Conservation (phyloP, 2,329 filamentous ascomycete species). For the Magnaporthiopsis poae region DNA sequence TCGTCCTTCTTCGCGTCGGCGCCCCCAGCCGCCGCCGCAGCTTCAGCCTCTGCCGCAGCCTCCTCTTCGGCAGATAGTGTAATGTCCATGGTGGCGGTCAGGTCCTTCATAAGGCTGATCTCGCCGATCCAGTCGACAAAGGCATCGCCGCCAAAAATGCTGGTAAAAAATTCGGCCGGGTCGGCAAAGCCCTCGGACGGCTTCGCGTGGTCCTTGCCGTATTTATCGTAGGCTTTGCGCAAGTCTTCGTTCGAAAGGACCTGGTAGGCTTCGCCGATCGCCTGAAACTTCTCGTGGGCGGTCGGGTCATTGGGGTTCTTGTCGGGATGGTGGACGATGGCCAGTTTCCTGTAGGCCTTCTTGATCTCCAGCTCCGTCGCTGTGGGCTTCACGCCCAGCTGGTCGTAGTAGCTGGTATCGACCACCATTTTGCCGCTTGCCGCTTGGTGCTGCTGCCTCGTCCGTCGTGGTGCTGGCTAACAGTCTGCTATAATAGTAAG, state of each 20-base stretch:
- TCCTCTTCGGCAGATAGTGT: constrained; percentile 66
- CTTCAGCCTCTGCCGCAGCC: constrained; percentile 33
- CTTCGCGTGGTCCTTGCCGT: constrained; percentile 87
- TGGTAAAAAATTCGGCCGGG: constrained; percentile 93
- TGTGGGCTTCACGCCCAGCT: constrained; percentile 70
- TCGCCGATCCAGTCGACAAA: constrained; percentile 96
- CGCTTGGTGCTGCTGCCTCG: background rate
- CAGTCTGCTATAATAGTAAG: background rate
- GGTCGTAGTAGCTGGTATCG: constrained; percentile 82
- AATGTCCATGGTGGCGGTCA: constrained; percentile 97
- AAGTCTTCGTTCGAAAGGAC: constrained; percentile 81
- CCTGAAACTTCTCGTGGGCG: constrained; percentile 88
- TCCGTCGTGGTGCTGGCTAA: too few species aligned
- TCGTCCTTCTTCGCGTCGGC: background rate
- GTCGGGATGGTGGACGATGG: constrained; percentile 89
- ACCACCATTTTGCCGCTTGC: constrained; percentile 56
- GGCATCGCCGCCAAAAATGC: constrained; percentile 94
- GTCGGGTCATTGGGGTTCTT: constrained; percentile 96
- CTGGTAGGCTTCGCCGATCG: constrained; percentile 64
- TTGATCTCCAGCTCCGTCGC: constrained; percentile 91
- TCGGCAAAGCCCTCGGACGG: constrained; percentile 90
- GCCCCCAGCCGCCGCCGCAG: constrained; percentile 8
- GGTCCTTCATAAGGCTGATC: constrained; percentile 95
- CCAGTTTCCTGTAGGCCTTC: constrained; percentile 89
- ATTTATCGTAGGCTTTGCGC: constrained; percentile 89